A percentile compares a stretch with the other conserved stretches of the same genome.
phyloP scores from a whole-genome alignment of 2,329 filamentous ascomycete genomes.

The Nemania serpens region DNA sequence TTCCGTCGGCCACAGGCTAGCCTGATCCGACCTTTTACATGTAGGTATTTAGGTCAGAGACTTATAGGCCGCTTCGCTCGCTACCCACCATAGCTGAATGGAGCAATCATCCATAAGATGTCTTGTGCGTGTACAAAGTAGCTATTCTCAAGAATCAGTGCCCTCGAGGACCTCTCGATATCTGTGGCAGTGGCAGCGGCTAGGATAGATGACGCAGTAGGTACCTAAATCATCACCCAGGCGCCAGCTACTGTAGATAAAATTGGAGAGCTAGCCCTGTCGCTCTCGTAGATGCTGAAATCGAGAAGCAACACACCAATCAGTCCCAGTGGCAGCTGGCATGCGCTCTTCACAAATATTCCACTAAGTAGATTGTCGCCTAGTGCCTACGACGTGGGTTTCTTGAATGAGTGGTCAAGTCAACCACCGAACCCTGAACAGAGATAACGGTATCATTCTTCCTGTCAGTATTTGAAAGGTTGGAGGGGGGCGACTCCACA shows the following conservation, averaged over 20 bases:
- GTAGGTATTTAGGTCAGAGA: constrained; percentile 6
- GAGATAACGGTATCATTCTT: constrained; percentile 12
- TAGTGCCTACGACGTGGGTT: constrained; percentile 8
- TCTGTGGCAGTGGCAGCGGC: background rate
- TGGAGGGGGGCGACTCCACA: background rate
- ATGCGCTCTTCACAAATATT: constrained; percentile 6
- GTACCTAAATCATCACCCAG: constrained; percentile 3
- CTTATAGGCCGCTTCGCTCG: background rate
- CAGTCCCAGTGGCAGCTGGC: background rate
- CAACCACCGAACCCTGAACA: constrained; percentile 13
- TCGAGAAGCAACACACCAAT: background rate
- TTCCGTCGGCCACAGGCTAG: constrained; percentile 5
- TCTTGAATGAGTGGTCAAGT: constrained; percentile 9
- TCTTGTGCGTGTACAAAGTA: constrained; percentile 14
- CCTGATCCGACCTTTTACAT: constrained; percentile 17
- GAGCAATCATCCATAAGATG: constrained; percentile 2
- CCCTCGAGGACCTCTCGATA: constrained; percentile 1
- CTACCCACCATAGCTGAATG: constrained; percentile 6
- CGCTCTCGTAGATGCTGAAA: constrained; percentile 8
- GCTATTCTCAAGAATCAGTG: constrained; percentile 12
- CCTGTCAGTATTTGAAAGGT: constrained; percentile 13
- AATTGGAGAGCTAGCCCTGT: constrained; percentile 9
- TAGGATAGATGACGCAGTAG: constrained; percentile 1
- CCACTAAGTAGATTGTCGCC: constrained; percentile 11
- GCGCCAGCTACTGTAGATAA: constrained; percentile 14